Conservation (phyloP, 148 eudicot species). For the Vaccinium corymbosum region DNA sequence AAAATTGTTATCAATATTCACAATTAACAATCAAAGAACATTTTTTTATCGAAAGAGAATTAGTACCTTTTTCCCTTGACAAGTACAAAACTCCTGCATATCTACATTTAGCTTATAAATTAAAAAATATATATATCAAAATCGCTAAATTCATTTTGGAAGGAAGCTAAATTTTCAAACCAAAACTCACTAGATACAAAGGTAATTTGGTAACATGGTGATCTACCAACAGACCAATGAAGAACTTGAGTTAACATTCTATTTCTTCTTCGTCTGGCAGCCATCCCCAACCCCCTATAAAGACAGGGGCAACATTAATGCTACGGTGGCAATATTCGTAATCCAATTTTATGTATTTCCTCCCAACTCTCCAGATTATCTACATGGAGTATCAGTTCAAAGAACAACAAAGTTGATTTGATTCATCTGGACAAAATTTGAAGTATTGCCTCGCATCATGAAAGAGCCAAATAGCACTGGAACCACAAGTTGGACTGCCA, state of each 20-base stretch:
- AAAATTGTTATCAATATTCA: neutral
- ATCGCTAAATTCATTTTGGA: neutral
- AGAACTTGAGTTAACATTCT: neutral
- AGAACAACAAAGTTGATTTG: neutral
- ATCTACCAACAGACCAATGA: neutral
- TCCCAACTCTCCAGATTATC: neutral
- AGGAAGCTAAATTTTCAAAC: neutral
- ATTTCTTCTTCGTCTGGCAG: neutral
- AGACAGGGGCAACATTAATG: neutral
- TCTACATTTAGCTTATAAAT: neutral
- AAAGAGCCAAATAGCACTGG: neutral
- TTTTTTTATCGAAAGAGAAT: neutral
- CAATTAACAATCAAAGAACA: neutral
- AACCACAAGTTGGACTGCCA: neutral
- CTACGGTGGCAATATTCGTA: neutral
- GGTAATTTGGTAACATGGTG: neutral
- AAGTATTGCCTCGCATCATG: neutral
- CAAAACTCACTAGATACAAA: neutral
- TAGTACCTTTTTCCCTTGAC: neutral
- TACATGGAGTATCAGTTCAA: neutral
- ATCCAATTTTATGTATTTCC: neutral
- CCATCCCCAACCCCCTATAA: neutral
- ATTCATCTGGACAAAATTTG: neutral
- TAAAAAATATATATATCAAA: neutral
- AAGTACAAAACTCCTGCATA: neutral